These are phyloP conservation scores for Chlorella sp. DNA, from an alignment of 139 green algal genomes.

Conservation along the genomic window DNA sequence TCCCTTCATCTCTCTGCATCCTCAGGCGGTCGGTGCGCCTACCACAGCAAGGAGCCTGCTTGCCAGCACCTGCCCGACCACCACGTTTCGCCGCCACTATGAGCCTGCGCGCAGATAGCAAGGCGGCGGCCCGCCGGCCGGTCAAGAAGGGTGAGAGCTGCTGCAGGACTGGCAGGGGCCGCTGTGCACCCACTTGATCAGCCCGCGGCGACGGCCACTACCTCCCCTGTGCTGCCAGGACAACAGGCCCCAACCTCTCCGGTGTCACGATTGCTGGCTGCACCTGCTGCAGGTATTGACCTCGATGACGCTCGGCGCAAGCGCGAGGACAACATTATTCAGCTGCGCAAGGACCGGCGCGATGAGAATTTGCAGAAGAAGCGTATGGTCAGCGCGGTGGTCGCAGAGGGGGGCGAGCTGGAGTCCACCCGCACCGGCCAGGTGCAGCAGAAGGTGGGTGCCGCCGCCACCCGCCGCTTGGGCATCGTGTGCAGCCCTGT, in stretches of 20 bases:
- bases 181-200: neutral
- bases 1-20: no score
- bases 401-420: constrained; percentile 20
- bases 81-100: neutral
- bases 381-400: constrained; percentile 69
- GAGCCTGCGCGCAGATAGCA: constrained; percentile 14
- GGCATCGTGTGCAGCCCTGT: no score
- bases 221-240: neutral
- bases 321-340: constrained; percentile 97
- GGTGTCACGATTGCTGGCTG: neutral
- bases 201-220: neutral
- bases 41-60: no score
- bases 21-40: no score
- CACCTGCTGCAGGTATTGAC: constrained; percentile 71
- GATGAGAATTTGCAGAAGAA: constrained; percentile 99
- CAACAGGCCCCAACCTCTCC: neutral
- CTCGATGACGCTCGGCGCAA: constrained; percentile 93
- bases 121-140: constrained; percentile 4
- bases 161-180: neutral
- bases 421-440: constrained; percentile 50
- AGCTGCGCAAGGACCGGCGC: constrained; percentile 96
- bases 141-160: constrained; percentile 26
- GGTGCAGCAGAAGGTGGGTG: constrained; percentile 55
- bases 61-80: no score
- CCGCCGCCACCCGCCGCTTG: no score